Base-by-base conservation (phyloP, 805 yeast genomes). In the Schizosaccharomyces japonicus region DNA sequence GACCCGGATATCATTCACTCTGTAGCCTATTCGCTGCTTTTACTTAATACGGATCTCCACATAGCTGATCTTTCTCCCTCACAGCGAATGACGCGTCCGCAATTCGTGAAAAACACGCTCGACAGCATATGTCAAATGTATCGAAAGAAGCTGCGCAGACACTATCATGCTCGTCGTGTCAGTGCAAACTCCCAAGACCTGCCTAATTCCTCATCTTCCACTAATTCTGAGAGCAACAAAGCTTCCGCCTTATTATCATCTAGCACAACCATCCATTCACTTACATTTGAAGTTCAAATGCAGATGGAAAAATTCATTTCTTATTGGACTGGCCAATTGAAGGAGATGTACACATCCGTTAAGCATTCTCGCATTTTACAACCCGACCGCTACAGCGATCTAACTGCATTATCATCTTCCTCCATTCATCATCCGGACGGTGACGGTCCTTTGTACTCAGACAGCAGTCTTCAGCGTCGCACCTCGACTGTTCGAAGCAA, bases 31-130 rank as follows among this genome's bases (percentile, higher is more conserved):
- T 70, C 84, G 2, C 62, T 82, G 53, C 66, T 82, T 47, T 68
- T 82, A 47, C 65, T 80, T 48, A 82, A 82, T 60, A 79, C 93
- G 0, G 84, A 83, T 48, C 62, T 81, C 33, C 83, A 81, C 62
- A 76, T 76, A 49, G 55, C 67, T 33, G 69, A 66, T 34, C 60
- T 56, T 36, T 34, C 53, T 3, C 47, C 50, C 26, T 47, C 60
- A 56, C 47, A 66, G 59, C 50, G 53, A 51, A 46, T 65, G 59
- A 58, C 69, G 5, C 59, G 58, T 44, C 58, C 63, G 2, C 64
- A 65, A 44, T 76, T 71, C 53, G 65, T 72, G 13, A 60, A 61
- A 13, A 75, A 72, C 55, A 73, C 80, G 1, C 45, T 66, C 25
- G 60, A 4, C 32, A 15, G 29, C 26, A 27, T 29, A n/a, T 19